phyloP scores from a whole-genome alignment of 1,284 basidiomycete genomes.

The Irpex sp. region DNA sequence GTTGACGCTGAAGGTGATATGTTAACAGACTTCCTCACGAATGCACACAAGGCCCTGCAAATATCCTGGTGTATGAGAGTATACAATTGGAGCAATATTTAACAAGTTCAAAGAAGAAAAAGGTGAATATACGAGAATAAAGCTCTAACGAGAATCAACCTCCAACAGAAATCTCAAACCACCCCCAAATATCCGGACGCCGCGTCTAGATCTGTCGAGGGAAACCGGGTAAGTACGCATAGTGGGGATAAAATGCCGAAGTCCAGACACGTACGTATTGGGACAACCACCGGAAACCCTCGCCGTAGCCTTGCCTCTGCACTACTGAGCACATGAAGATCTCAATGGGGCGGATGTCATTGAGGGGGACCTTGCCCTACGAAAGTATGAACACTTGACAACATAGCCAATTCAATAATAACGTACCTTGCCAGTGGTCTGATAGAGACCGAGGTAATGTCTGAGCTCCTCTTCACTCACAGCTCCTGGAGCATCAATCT shows the following conservation, averaged over 20 bases:
- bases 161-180: background rate
- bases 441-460: slow-evolving; percentile 93
- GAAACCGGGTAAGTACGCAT: background rate
- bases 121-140: background rate
- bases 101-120: background rate
- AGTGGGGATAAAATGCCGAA: background rate
- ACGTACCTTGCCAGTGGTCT: slow-evolving; percentile 96
- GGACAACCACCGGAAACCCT: slow-evolving; percentile 98
- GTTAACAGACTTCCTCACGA: no score
- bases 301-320: slow-evolving; percentile 97
- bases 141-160: background rate
- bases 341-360: slow-evolving; percentile 97
- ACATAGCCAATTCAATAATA: slow-evolving; percentile 11
- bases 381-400: background rate
- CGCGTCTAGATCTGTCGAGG: background rate
- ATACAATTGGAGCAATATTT: slow-evolving; percentile 1
- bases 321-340: slow-evolving; percentile 99
- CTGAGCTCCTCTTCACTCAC: slow-evolving; percentile 98
- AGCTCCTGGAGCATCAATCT: slow-evolving; percentile 98
- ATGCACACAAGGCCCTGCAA: background rate
- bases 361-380: slow-evolving; percentile 95
- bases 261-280: slow-evolving; percentile 73
- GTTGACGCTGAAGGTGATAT: no score
- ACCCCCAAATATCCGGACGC: background rate
- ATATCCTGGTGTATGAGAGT: background rate